These are phyloP conservation scores for Dactylellina parvicollis DNA, from an alignment of 2,329 filamentous ascomycete genomes.

Conservation along the genomic window DNA sequence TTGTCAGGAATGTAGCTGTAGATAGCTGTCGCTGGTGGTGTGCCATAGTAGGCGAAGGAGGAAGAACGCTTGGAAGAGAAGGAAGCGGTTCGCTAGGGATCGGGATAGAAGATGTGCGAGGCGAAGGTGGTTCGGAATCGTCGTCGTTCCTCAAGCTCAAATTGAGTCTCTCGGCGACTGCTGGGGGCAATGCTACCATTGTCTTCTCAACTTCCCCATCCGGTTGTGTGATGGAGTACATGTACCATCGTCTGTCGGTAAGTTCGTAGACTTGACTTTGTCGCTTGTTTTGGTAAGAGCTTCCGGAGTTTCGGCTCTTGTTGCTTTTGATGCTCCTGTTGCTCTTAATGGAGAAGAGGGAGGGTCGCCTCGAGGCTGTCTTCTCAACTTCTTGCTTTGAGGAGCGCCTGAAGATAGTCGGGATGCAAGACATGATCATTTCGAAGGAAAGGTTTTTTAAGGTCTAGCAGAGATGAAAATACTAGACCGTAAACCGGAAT, in stretches of 20 bases:
- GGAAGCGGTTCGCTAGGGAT: constrained; percentile 43
- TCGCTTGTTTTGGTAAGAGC: constrained; percentile 49
- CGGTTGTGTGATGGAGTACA: constrained; percentile 49
- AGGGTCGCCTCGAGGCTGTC: constrained; percentile 40
- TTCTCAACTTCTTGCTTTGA: constrained; percentile 41
- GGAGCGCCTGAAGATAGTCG: constrained; percentile 49
- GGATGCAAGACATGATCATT: constrained; percentile 53
- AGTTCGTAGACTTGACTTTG: constrained; percentile 53
- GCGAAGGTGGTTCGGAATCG: constrained; percentile 48
- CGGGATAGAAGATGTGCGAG: constrained; percentile 47
- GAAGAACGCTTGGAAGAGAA: constrained; percentile 22
- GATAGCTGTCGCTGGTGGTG: constrained; percentile 42
- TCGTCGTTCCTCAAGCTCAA: constrained; percentile 40
- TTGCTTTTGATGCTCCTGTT: constrained; percentile 37
- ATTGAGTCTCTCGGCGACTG: constrained; percentile 48
- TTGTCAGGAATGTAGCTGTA: constrained; percentile 42
- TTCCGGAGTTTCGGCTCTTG: constrained; percentile 46
- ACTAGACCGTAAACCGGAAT: constrained; percentile 3
- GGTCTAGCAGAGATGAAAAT: background rate
- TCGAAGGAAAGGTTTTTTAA: constrained; percentile 13
- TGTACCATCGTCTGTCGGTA: constrained; percentile 54
- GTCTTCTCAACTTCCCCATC: constrained; percentile 49
- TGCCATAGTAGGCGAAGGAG: constrained; percentile 40
- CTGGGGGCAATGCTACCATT: constrained; percentile 42
- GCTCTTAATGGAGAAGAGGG: constrained; percentile 52